Base-by-base conservation (phyloP, 2,329 filamentous ascomycete genomes). In the Colletotrichum ledebouriae region DNA sequence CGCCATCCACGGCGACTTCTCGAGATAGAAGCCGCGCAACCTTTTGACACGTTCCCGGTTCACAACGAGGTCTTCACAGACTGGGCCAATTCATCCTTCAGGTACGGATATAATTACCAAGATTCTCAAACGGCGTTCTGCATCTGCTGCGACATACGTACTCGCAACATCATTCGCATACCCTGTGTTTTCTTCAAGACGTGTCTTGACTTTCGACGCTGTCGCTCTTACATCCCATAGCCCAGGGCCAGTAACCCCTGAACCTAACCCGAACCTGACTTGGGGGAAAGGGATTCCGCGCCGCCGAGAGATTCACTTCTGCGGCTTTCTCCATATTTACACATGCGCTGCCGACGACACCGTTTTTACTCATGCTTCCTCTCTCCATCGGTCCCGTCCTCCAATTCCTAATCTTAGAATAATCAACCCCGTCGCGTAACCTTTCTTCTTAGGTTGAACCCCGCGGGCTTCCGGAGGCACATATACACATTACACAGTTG, bases 201-300 rank as follows among this genome's bases (percentile, higher is more conserved):
- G 13, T 61, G 59, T 53, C 59, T 61, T 61, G 59, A 47, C 59
- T 52, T 10, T 53, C 20, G 10, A 59, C 46, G 33, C 57, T 49
- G 33, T 52, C n/a, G 25, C 46, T 4, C 29, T 37, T 42, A n/a
- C n/a, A 47, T 17, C 17, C 47, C 37, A 42, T 13, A 61, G 9
- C 47, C 47, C 22, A 33, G 47, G 42, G 33, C 15, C 58, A 42
- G 41, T 25, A 44, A 39, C 42, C 47, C 59, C 59, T 61, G 47
- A 50, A 25, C 41, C 56, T 34, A 20, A 44, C 56, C 55, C 17
- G 34, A 13, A 20, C 46, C 46, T 10, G 37, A 61, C 46, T 52
- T 53, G 59, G 59, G 47, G 46, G 29, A 25, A 37, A 53, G 47
- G 25, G 37, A 22, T 34, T 44, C 37, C 34, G 56, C 41, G 53